phyloP scores from a whole-genome alignment of 208 protist species.

The Polymyxa betae region DNA sequence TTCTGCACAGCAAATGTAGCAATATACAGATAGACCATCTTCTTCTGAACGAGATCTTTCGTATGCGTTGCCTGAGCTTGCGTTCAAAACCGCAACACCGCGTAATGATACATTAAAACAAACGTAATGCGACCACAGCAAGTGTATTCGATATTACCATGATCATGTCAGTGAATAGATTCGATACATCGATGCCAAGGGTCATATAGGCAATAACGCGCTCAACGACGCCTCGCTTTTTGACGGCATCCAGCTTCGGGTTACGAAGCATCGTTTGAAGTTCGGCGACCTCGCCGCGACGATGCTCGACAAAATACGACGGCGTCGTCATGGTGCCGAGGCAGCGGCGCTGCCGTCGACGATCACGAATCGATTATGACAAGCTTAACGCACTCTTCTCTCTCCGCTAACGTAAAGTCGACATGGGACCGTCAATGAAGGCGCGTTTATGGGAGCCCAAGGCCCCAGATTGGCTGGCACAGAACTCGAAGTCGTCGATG shows the following conservation, averaged over 20 bases:
- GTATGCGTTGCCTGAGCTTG: slow-evolving; percentile 77
- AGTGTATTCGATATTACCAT: slow-evolving; percentile 61
- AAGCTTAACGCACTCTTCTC: too few relatives aligned
- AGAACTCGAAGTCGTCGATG: too few relatives aligned
- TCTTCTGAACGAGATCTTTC: slow-evolving; percentile 91
- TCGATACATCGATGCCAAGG: slow-evolving; percentile 86
- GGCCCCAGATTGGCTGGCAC: too few relatives aligned
- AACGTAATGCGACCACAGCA: background rate
- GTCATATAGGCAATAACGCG: slow-evolving; percentile 91
- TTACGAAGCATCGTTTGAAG: slow-evolving; percentile 1
- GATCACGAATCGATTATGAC: too few relatives aligned
- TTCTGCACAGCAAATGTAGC: slow-evolving; percentile 85
- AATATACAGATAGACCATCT: slow-evolving; percentile 94
- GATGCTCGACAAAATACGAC: slow-evolving; percentile 60
- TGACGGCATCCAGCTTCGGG: slow-evolving; percentile 68
- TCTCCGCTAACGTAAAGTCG: too few relatives aligned
- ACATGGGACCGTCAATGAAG: too few relatives aligned
- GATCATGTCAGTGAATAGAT: slow-evolving; percentile 69
- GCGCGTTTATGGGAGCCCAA: too few relatives aligned
- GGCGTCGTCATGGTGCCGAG: slow-evolving; percentile 48
- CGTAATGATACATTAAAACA: slow-evolving; percentile 49
- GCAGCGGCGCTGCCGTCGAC: too few relatives aligned
- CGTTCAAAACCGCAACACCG: too few relatives aligned
- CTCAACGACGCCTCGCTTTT: slow-evolving; percentile 80
- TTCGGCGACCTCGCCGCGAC: slow-evolving; percentile 55